These are phyloP conservation scores for Tuber indicum DNA, from an alignment of 495 filamentous ascomycete species.

Conservation along the genomic window DNA sequence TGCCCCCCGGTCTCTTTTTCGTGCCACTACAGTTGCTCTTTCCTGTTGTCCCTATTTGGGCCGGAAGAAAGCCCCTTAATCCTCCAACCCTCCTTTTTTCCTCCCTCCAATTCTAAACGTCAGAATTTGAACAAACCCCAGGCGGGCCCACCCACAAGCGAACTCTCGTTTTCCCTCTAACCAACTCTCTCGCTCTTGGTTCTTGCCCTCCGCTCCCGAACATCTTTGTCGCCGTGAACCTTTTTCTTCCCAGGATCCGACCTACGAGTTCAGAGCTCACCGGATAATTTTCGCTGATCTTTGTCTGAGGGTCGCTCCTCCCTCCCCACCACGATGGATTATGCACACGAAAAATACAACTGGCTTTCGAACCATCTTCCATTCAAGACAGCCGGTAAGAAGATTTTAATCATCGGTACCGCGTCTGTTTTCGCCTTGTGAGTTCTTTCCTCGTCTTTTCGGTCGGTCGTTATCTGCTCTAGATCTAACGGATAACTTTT, in stretches of 20 bases:
- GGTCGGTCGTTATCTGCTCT: background rate
- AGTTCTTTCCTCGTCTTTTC: background rate
- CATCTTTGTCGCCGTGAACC: background rate
- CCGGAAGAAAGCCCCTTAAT: background rate
- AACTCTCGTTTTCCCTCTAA: background rate
- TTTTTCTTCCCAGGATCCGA: background rate
- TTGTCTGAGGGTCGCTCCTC: background rate
- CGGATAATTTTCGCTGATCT: background rate
- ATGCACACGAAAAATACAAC: background rate
- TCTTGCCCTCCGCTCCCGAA: background rate
- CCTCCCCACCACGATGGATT: conserved; percentile 4
- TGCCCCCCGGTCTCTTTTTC: background rate
- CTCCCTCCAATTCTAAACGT: background rate
- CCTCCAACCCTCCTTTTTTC: background rate
- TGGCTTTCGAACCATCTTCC: background rate
- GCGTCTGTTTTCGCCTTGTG: background rate
- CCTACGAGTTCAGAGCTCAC: background rate
- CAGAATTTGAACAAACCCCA: background rate
- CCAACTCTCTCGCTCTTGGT: background rate
- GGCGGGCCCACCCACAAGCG: background rate
- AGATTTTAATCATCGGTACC: conserved; percentile 4
- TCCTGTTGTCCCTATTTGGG: background rate
- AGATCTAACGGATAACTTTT: background rate
- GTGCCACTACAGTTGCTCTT: background rate
- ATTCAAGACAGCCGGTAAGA: background rate